Evolutionary conservation across 352 stramenopile genomes (phyloP).

Genomic region (Phytophthora idaei): DNA sequence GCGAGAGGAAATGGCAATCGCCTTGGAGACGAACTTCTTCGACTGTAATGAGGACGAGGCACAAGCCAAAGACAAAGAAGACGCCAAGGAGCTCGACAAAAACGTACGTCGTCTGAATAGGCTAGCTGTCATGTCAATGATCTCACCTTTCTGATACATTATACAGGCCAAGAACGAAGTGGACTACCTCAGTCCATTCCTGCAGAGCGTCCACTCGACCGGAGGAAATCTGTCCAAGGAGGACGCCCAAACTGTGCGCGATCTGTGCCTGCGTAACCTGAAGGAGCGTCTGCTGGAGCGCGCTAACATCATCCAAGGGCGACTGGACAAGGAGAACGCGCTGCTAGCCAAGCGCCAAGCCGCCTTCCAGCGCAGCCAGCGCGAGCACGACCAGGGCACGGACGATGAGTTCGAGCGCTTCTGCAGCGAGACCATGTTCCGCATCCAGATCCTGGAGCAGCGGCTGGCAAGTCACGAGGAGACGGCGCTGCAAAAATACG

Average conservation of each 20-base stretch:
- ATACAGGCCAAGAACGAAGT: constrained; percentile 73
- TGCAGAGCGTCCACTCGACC: constrained; percentile 78
- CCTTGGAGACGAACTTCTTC: constrained; percentile 88
- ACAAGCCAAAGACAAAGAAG: constrained; percentile 65
- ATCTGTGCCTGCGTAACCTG: constrained; percentile 92
- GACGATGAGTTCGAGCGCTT: constrained; percentile 95
- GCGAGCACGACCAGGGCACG: constrained; percentile 90
- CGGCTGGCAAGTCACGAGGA: constrained; percentile 92
- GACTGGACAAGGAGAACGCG: constrained; percentile 93
- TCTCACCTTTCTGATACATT: background rate
- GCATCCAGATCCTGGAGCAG: constrained; percentile 96
- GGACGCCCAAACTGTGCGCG: constrained; percentile 85
- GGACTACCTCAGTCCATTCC: constrained; percentile 94
- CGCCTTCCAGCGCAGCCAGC: constrained; percentile 91
- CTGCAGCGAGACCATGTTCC: constrained; percentile 95
- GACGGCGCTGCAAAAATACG: constrained; percentile 93
- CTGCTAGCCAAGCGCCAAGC: constrained; percentile 92
- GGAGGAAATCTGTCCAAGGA: constrained; percentile 70
- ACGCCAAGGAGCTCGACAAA: constrained; percentile 69
- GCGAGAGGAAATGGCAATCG: constrained; percentile 86
- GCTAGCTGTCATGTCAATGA: background rate
- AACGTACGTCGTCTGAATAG: constrained; percentile 45
- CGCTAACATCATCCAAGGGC: constrained; percentile 94
- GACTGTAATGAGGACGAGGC: constrained; percentile 72
- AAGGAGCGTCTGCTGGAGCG: constrained; percentile 94